Conservation (phyloP, 805 yeast species). For the Maudiozyma pseudohumilis region DNA sequence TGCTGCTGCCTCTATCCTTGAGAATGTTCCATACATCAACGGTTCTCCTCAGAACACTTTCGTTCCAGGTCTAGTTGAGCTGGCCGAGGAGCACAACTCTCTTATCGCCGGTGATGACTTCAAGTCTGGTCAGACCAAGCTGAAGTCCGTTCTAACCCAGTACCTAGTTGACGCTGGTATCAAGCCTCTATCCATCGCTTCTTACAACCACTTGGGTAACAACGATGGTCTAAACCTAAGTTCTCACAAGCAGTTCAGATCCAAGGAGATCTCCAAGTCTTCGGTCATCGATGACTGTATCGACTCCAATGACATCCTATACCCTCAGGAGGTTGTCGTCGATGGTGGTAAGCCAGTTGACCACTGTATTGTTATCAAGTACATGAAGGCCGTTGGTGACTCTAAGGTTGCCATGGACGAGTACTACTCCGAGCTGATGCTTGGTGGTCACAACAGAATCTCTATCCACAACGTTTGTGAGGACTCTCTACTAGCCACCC, state of each 20-base stretch:
- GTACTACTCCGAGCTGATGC: constrained; percentile 91
- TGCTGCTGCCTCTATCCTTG: constrained; percentile 88
- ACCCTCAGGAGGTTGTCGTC: constrained; percentile 41
- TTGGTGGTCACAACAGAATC: constrained; percentile 94
- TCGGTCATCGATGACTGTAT: constrained; percentile 92
- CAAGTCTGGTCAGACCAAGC: constrained; percentile 92
- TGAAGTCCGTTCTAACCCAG: constrained; percentile 94
- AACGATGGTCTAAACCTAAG: constrained; percentile 90
- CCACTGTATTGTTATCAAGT: constrained; percentile 92
- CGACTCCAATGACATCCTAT: constrained; percentile 74
- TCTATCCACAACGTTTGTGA: constrained; percentile 94
- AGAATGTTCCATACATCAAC: constrained; percentile 80
- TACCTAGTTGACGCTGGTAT: constrained; percentile 96
- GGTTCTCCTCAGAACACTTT: constrained; percentile 98
- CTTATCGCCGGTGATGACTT: constrained; percentile 96
- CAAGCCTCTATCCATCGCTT: constrained; percentile 87
- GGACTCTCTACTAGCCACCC: constrained; percentile 90
- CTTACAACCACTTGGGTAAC: constrained; percentile 93
- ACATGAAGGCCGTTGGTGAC: constrained; percentile 90
- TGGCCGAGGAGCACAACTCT: constrained; percentile 65
- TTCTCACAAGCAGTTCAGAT: constrained; percentile 87
- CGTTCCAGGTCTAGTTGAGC: constrained; percentile 87
- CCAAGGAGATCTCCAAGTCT: constrained; percentile 88
- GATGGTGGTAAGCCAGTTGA: constrained; percentile 71
- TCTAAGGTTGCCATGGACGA: constrained; percentile 98